Percentiles rank a stretch among this genome's conserved stretches.
Conservation (phyloP, 78 protist genomes). For the Dictyostelium firmibasis region DNA sequence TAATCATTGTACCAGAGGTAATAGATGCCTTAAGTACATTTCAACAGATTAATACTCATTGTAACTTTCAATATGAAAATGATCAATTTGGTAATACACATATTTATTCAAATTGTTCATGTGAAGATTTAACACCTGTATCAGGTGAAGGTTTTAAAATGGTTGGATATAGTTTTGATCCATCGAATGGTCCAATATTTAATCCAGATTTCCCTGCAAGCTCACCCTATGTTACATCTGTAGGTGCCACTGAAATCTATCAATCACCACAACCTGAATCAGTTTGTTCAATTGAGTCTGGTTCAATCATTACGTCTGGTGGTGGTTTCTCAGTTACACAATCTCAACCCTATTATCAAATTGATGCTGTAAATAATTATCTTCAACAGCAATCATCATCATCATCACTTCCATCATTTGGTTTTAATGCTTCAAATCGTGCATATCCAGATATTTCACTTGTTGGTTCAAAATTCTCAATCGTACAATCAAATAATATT, state of each 20-base stretch:
- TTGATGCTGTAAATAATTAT: constrained; percentile 50
- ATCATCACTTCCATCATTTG: not conserved
- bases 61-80: not conserved
- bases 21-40: not conserved
- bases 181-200: not conserved
- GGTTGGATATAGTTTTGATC: not conserved
- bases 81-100: constrained; percentile 6
- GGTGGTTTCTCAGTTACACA: constrained; percentile 84
- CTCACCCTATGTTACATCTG: constrained; percentile 80
- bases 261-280: constrained; percentile 2
- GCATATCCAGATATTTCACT: constrained; percentile 88
- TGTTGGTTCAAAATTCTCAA: constrained; percentile 39
- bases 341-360: constrained; percentile 76
- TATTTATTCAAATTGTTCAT: constrained; percentile 10
- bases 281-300: constrained; percentile 18
- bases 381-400: not conserved
- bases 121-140: not conserved
- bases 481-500: not conserved
- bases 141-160: not conserved
- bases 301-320: constrained; percentile 63
- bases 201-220: constrained; percentile 18
- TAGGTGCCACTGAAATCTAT: constrained; percentile 53
- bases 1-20: not conserved
- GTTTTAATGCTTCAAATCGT: constrained; percentile 80
- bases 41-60: not conserved